These are phyloP conservation scores for Diaporthe ampelina DNA, from an alignment of 2,329 filamentous ascomycete species.

Conservation along the genomic window DNA sequence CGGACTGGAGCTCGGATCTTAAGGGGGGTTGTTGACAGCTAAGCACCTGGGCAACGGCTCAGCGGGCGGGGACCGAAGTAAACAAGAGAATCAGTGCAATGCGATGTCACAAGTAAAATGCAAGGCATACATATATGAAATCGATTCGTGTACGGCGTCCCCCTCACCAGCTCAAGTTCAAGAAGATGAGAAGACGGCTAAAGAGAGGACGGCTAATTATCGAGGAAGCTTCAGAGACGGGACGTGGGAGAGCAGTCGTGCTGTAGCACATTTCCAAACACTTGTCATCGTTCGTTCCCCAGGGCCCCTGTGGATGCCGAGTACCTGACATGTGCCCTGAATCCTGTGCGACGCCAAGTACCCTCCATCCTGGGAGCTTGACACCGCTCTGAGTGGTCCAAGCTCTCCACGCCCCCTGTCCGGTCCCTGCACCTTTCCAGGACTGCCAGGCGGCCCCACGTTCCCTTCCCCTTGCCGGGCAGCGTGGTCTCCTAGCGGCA, in stretches of 20 bases:
- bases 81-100: conserved; percentile 14
- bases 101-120: not conserved
- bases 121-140: not conserved
- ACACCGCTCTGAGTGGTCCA: conserved; percentile 32
- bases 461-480: conserved; percentile 22
- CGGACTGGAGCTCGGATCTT: conserved; percentile 9
- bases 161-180: conserved; percentile 10
- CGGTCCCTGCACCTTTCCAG: not conserved
- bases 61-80: not conserved
- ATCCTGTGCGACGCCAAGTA: conserved; percentile 2
- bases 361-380: not conserved
- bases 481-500: conserved; percentile 23
- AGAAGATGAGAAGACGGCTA: not conserved
- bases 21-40: not conserved
- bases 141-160: not conserved
- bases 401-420: not conserved
- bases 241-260: not conserved
- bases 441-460: conserved; percentile 8
- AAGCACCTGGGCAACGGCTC: not conserved
- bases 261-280: conserved; percentile 7
- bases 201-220: not conserved
- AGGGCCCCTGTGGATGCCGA: conserved; percentile 13
- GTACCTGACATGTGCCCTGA: conserved; percentile 12
- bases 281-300: conserved; percentile 21
- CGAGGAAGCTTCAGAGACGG: not conserved